A percentile compares a stretch with the other conserved stretches of the same genome.
Evolutionary conservation across 2,329 filamentous ascomycete species (phyloP).

Genomic region (Apiospora malaysiana): DNA sequence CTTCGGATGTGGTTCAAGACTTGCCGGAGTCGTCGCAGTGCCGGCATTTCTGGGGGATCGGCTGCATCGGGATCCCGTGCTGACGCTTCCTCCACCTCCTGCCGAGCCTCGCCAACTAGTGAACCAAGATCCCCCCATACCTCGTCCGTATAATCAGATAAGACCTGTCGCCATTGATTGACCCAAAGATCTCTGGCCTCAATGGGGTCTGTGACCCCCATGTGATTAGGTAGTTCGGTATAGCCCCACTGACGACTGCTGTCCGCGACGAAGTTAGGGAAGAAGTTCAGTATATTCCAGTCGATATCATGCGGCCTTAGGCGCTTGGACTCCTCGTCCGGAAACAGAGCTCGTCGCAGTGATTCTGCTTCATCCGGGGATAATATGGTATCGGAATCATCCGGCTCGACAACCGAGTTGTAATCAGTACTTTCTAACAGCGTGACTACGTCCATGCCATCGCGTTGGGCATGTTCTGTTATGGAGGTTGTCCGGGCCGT

Average conservation of each 20-base stretch:
- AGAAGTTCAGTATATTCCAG: constrained; percentile 58
- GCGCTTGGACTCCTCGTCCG: constrained; percentile 21
- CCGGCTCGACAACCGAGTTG: constrained; percentile 29
- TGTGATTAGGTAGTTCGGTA: constrained; percentile 26
- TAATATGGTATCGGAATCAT: constrained; percentile 27
- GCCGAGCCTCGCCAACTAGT: constrained; percentile 60
- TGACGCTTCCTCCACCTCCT: constrained; percentile 57
- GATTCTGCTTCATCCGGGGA: constrained; percentile 29
- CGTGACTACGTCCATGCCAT: constrained; percentile 37
- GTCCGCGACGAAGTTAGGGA: constrained; percentile 48
- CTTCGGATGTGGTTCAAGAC: constrained; percentile 48
- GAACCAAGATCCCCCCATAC: constrained; percentile 71
- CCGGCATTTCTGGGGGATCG: constrained; percentile 38
- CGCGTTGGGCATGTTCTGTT: constrained; percentile 24
- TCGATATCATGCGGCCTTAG: constrained; percentile 25
- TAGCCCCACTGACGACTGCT: constrained; percentile 24
- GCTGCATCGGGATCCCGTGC: constrained; percentile 31
- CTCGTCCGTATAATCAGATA: constrained; percentile 65
- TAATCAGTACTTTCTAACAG: constrained; percentile 33
- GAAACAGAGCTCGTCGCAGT: constrained; percentile 37
- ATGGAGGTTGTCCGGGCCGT: not conserved
- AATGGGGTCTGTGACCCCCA: constrained; percentile 46
- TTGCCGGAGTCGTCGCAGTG: constrained; percentile 46
- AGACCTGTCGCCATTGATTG: constrained; percentile 60
- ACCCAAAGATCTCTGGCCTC: constrained; percentile 55